Evolutionary conservation across 2,329 filamentous ascomycete species (phyloP).

Genomic region (Chrysoporthe austroafricana): DNA sequence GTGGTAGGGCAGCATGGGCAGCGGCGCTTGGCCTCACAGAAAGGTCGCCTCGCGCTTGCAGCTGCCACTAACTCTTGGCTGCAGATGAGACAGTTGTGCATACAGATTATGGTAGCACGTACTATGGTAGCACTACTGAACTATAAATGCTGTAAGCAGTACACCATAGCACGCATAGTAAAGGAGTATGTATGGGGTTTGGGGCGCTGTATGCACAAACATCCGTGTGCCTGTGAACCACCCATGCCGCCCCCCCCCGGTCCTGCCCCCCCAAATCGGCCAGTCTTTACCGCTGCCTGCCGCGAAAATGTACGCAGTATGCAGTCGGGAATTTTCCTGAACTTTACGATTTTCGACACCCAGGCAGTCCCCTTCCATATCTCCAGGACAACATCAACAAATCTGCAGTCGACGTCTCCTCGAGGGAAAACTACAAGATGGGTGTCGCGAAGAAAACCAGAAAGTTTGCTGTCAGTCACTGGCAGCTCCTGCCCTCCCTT

Average conservation of each 20-base stretch:
- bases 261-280: not conserved
- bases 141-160: no score
- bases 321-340: not conserved
- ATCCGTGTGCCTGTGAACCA: not conserved
- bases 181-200: not conserved
- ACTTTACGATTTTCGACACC: not conserved
- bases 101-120: not conserved
- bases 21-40: not conserved
- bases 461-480: conserved; percentile 71
- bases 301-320: not conserved
- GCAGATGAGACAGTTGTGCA: conserved; percentile 1
- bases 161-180: no score
- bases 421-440: conserved; percentile 57
- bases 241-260: not conserved
- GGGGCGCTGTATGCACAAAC: not conserved
- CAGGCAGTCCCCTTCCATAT: not conserved
- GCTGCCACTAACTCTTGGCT: conserved; percentile 18
- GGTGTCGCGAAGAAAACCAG: conserved; percentile 87
- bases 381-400: not conserved
- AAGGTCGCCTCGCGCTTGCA: not conserved
- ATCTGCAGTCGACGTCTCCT: not conserved
- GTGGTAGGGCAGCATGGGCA: not conserved
- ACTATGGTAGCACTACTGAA: no score
- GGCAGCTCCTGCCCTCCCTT: conserved; percentile 6
- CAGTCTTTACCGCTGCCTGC: conserved; percentile 17